Percentiles rank a stretch among this genome's conserved stretches.
Conservation (phyloP, 140 eudicot species). For the Anethum foeniculum region DNA sequence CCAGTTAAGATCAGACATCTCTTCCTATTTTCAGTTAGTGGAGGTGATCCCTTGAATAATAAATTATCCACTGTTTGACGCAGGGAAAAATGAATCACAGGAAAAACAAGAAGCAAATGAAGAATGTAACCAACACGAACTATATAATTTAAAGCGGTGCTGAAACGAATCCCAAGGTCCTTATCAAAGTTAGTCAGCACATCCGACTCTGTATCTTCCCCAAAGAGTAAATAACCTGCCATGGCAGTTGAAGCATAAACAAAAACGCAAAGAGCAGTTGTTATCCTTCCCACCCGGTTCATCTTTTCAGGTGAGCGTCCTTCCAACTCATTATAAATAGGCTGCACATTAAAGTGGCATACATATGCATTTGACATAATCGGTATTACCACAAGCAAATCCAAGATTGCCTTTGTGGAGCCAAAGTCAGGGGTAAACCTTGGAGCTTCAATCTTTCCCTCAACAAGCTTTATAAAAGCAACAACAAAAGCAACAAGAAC, state of each 20-base stretch:
- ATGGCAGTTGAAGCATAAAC: slow-evolving; percentile 76
- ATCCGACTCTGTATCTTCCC: slow-evolving; percentile 70
- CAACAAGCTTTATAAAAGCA: slow-evolving; percentile 58
- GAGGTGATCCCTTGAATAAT: slow-evolving; percentile 52
- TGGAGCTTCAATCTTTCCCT: slow-evolving; percentile 61
- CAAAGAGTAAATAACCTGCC: slow-evolving; percentile 78
- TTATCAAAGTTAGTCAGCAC: slow-evolving; percentile 77
- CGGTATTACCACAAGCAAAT: slow-evolving; percentile 82
- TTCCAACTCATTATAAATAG: slow-evolving; percentile 81
- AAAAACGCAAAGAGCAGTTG: slow-evolving; percentile 52
- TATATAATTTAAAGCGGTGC: slow-evolving; percentile 66
- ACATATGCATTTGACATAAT: slow-evolving; percentile 85
- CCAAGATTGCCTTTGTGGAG: slow-evolving; percentile 54
- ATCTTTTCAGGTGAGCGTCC: slow-evolving; percentile 66
- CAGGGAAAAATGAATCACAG: slow-evolving; percentile 83
- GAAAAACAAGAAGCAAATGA: slow-evolving; percentile 84
- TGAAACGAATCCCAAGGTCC: slow-evolving; percentile 74
- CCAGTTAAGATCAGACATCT: slow-evolving; percentile 56
- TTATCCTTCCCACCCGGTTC: slow-evolving; percentile 70
- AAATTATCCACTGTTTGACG: slow-evolving; percentile 78
- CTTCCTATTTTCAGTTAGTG: slow-evolving; percentile 68
- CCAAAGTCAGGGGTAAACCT: slow-evolving; percentile 69
- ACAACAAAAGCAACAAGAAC: slow-evolving; percentile 55
- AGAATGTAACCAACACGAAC: slow-evolving; percentile 83
- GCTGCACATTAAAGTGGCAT: slow-evolving; percentile 88